phyloP scores from a whole-genome alignment of 108 stramenopile genomes.

The Fragilaria radians region DNA sequence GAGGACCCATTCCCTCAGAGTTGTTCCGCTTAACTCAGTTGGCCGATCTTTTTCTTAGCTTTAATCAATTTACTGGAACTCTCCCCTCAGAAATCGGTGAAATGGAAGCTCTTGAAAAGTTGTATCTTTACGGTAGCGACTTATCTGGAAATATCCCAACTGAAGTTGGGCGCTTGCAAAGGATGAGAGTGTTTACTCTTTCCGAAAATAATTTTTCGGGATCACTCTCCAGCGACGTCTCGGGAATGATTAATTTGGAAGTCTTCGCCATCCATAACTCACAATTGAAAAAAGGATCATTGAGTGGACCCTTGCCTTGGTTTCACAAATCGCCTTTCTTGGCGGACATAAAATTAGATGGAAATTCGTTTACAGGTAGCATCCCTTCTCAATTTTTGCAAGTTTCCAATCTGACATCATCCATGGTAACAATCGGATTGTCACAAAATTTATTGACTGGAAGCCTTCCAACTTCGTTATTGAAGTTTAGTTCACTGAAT shows the following conservation, averaged over 20 bases:
- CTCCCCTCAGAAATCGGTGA: conserved; percentile 7
- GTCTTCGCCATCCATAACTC: conserved; percentile 2
- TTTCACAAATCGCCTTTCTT: conserved; percentile 14
- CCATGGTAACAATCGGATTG: background rate
- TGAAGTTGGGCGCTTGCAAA: conserved; percentile 16
- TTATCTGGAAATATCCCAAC: conserved; percentile 18
- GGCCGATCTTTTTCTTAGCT: conserved; percentile 34
- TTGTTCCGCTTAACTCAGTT: conserved; percentile 46
- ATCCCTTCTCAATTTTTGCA: conserved; percentile 30
- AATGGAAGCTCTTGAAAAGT: background rate
- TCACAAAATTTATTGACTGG: conserved; percentile 4
- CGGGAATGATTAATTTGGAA: conserved; percentile 13
- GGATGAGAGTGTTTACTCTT: conserved; percentile 9
- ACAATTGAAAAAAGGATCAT: background rate
- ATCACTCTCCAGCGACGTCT: conserved; percentile 11
- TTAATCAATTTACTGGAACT: conserved; percentile 34
- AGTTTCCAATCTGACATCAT: conserved; percentile 1
- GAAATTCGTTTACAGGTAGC: conserved; percentile 29
- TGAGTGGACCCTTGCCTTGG: conserved; percentile 20
- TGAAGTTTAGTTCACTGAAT: conserved; percentile 3
- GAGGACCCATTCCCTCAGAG: conserved; percentile 45
- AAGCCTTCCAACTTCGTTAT: conserved; percentile 1
- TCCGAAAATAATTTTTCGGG: conserved; percentile 20
- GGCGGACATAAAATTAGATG: conserved; percentile 22
- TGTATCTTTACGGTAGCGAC: conserved; percentile 2